A percentile compares a stretch with the other conserved stretches of the same genome.
Conservation (phyloP, 345 rosid genomes). For the Eucalyptus camaldulensis region DNA sequence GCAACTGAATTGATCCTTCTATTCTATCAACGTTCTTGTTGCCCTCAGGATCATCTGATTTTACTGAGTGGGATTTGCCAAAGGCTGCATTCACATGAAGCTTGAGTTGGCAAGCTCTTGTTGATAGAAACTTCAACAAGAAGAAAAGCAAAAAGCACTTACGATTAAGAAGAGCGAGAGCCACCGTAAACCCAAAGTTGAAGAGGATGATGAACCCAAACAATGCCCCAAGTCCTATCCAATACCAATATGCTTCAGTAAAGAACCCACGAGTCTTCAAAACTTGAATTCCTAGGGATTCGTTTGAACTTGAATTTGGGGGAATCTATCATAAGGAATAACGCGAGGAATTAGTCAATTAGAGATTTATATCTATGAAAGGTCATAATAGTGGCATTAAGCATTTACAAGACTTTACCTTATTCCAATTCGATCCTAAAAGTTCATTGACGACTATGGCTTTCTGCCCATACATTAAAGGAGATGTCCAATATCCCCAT, state of each 20-base stretch:
- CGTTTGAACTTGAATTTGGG: background rate
- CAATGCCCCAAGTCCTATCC: conserved; percentile 35
- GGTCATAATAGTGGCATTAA: background rate
- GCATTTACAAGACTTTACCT: conserved; percentile 3
- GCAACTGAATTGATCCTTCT: conserved; percentile 15
- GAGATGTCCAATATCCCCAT: conserved; percentile 49
- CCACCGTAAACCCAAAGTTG: conserved; percentile 13
- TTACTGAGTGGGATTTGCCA: conserved; percentile 34
- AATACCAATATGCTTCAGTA: conserved; percentile 27
- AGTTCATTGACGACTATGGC: conserved; percentile 31
- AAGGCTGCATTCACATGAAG: conserved; percentile 21
- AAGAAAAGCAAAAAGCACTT: background rate
- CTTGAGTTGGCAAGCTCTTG: background rate
- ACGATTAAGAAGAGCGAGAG: conserved; percentile 25
- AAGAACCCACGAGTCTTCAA: conserved; percentile 25
- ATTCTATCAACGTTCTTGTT: background rate
- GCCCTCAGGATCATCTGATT: conserved; percentile 22
- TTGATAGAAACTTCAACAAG: background rate
- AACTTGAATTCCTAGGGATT: conserved; percentile 27
- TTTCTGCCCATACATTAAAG: conserved; percentile 49
- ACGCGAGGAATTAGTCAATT: background rate
- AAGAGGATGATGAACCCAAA: conserved; percentile 17
- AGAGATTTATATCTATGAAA: background rate
- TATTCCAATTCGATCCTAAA: conserved; percentile 37
- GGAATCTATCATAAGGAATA: background rate